Percentiles rank a stretch among this genome's conserved stretches.
These are phyloP conservation scores for Paramyrothecium roridum DNA, from an alignment of 2,329 filamentous ascomycete species.

Conservation along the genomic window DNA sequence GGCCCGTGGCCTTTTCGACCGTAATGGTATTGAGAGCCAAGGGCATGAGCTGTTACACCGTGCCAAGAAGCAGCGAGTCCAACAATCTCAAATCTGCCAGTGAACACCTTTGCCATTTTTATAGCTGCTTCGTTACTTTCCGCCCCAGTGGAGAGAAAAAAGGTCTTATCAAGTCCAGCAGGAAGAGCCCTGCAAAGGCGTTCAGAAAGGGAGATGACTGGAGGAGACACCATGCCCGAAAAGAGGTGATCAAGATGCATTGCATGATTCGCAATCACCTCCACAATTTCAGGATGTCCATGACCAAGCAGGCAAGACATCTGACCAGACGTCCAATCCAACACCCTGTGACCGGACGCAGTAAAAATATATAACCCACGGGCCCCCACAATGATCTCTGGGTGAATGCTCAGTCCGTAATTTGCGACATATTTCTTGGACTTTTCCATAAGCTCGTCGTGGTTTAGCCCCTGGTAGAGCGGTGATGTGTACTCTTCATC, in stretches of 20 bases:
- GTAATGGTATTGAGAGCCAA: constrained; percentile 52
- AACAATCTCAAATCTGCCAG: constrained; percentile 63
- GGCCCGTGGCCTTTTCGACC: constrained; percentile 47
- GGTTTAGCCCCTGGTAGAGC: not conserved
- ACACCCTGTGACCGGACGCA: constrained; percentile 6
- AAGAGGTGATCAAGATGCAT: constrained; percentile 55
- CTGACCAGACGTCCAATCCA: constrained; percentile 60
- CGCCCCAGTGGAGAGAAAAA: constrained; percentile 56
- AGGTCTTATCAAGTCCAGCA: constrained; percentile 46
- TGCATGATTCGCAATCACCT: constrained; percentile 46
- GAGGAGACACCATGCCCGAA: constrained; percentile 55
- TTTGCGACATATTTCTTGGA: not conserved
- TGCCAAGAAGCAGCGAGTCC: constrained; percentile 59
- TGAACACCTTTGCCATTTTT: constrained; percentile 61
- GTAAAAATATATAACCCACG: not conserved
- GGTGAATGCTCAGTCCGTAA: not conserved
- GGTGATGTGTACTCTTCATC: too few relatives aligned
- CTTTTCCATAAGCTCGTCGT: not conserved
- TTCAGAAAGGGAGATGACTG: constrained; percentile 53
- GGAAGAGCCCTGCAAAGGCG: constrained; percentile 48
- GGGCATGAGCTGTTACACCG: constrained; percentile 54
- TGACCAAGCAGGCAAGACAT: constrained; percentile 59
- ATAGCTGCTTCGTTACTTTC: constrained; percentile 62
- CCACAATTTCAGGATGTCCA: constrained; percentile 54
- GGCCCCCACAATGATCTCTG: not conserved